A percentile compares a stretch with the other conserved stretches of the same genome.
phyloP scores from a whole-genome alignment of 345 rosid genomes.

The Arabis hirsuta region DNA sequence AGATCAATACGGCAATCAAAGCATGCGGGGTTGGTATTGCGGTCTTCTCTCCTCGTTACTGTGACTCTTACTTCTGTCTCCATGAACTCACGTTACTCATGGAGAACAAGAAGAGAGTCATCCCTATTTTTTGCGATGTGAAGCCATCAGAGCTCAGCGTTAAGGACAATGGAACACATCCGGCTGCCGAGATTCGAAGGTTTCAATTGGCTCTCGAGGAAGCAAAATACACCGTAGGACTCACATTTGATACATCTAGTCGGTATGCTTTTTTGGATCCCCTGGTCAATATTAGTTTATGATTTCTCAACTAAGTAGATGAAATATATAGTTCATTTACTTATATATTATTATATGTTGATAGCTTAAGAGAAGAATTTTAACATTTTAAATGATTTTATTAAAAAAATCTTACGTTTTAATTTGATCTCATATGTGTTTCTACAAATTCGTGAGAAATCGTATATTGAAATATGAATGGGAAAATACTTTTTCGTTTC shows the following conservation, averaged over 20 bases:
- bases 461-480: background rate
- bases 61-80: conserved; percentile 76
- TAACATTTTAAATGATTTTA: background rate
- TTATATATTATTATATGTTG: background rate
- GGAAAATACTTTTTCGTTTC: background rate
- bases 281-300: background rate
- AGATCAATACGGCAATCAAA: conserved; percentile 58
- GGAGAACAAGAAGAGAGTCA: conserved; percentile 67
- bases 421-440: background rate
- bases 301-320: background rate
- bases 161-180: conserved; percentile 45
- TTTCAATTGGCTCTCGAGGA: conserved; percentile 64
- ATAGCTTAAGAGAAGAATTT: background rate
- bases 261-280: conserved; percentile 54
- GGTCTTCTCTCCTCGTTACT: conserved; percentile 78
- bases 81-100: conserved; percentile 75
- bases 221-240: conserved; percentile 82
- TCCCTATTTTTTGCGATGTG: conserved; percentile 83
- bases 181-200: conserved; percentile 48
- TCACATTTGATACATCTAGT: conserved; percentile 64
- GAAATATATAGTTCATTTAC: background rate
- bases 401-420: background rate
- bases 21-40: conserved; percentile 67
- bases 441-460: background rate
- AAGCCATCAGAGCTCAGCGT: conserved; percentile 76